phyloP scores from a whole-genome alignment of 2,329 filamentous ascomycete genomes.

The Aphanocladium album region DNA sequence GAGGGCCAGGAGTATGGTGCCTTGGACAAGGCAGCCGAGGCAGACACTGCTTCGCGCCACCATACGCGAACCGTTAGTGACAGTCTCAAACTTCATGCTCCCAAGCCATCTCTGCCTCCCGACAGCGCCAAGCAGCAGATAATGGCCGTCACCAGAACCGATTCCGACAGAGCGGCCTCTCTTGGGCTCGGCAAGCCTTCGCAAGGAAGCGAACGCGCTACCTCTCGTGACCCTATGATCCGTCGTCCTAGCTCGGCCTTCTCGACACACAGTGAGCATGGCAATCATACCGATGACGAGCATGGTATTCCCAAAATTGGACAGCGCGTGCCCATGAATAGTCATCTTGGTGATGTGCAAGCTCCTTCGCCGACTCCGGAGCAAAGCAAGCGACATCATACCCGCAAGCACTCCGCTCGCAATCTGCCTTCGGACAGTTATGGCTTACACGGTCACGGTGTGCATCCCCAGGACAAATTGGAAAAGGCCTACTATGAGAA shows the following conservation, averaged over 20 bases:
- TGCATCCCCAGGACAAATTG: conserved; percentile 70
- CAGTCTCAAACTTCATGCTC: conserved; percentile 82
- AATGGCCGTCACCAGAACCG: conserved; percentile 79
- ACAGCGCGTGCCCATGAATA: conserved; percentile 88
- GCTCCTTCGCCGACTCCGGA: conserved; percentile 67
- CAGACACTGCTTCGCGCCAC: conserved; percentile 48
- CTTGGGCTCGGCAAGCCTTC: conserved; percentile 72
- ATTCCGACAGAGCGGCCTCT: conserved; percentile 81
- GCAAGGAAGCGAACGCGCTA: conserved; percentile 45
- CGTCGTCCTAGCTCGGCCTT: conserved; percentile 60
- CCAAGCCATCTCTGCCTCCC: conserved; percentile 77
- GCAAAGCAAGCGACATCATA: conserved; percentile 50
- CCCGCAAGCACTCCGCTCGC: conserved; percentile 67
- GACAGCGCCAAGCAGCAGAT: conserved; percentile 80
- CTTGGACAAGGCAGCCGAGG: conserved; percentile 36
- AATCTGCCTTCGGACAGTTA: conserved; percentile 81
- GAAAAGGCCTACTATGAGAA: conserved; percentile 91
- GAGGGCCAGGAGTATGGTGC: conserved; percentile 84
- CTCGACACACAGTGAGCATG: conserved; percentile 46
- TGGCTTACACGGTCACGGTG: conserved; percentile 82
- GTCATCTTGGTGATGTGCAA: conserved; percentile 89
- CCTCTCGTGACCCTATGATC: conserved; percentile 48
- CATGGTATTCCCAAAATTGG: conserved; percentile 91
- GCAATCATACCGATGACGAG: conserved; percentile 59
- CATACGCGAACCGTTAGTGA: conserved; percentile 74